Evolutionary conservation across 2,329 filamentous ascomycete species (phyloP).

Genomic region (Diplodia scrobiculata): DNA sequence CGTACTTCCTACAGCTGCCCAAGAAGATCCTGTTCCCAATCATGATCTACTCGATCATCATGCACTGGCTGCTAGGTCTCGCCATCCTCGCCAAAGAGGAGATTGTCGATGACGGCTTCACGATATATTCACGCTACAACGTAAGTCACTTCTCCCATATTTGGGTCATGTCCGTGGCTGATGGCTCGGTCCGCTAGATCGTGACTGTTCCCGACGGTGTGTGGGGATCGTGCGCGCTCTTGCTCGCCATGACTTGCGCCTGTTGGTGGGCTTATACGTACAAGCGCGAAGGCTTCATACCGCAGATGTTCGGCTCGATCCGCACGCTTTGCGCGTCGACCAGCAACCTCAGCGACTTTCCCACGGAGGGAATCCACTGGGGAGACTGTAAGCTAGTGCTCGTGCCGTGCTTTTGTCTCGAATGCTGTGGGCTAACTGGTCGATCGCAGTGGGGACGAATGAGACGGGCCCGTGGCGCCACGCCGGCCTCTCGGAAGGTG

Average conservation of each 20-base stretch:
- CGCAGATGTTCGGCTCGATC: conserved; percentile 42
- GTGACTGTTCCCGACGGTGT: conserved; percentile 35
- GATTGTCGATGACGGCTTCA: neutral
- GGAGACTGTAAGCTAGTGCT: conserved; percentile 18
- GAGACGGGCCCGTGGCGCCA: conserved; percentile 38
- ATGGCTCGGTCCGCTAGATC: conserved; percentile 31
- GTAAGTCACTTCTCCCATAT: conserved; percentile 22
- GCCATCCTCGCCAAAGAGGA: conserved; percentile 24
- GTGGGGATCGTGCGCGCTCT: conserved; percentile 37
- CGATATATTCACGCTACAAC: conserved; percentile 36
- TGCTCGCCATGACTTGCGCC: conserved; percentile 38
- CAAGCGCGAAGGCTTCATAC: conserved; percentile 39
- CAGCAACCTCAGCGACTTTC: conserved; percentile 38
- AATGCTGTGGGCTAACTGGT: neutral
- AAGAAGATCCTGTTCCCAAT: conserved; percentile 39
- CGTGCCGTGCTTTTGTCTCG: no score
- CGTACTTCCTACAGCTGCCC: conserved; percentile 40
- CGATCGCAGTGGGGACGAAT: conserved; percentile 32
- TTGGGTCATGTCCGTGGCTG: neutral
- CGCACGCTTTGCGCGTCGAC: conserved; percentile 38
- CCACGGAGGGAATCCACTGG: conserved; percentile 29
- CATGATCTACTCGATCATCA: conserved; percentile 38
- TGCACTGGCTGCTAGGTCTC: conserved; percentile 40
- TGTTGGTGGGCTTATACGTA: conserved; percentile 42
- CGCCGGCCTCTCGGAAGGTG: conserved; percentile 37